Evolutionary conservation across 2,329 filamentous ascomycete genomes (phyloP).

Genomic region (Bisporella sp.): DNA sequence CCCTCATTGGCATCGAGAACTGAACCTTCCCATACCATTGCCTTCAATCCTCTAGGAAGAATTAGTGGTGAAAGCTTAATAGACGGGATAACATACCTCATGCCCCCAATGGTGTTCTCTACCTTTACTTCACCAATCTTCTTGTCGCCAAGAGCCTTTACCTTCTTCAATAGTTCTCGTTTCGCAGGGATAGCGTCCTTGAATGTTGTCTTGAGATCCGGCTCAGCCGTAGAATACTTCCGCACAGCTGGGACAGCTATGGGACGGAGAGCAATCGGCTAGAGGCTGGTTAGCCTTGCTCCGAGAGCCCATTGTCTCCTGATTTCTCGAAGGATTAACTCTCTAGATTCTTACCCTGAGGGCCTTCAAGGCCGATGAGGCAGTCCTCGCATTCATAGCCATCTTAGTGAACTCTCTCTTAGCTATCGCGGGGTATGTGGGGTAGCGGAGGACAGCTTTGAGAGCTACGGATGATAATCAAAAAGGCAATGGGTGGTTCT

Average conservation of each 20-base stretch:
- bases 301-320: constrained; percentile 1
- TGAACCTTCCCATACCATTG: constrained; percentile 98
- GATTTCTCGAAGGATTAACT: constrained; percentile 9
- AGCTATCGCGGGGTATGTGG: constrained; percentile 16
- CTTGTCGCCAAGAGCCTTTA: constrained; percentile 79
- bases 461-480: too few species aligned
- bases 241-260: constrained; percentile 33
- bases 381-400: constrained; percentile 57
- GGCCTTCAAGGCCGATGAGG: constrained; percentile 55
- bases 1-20: constrained; percentile 95
- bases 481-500: too few species aligned
- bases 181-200: constrained; percentile 83
- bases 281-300: constrained; percentile 1
- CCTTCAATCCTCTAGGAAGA: constrained; percentile 67
- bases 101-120: constrained; percentile 89
- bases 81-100: constrained; percentile 51
- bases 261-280: constrained; percentile 28
- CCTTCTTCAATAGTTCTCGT: constrained; percentile 85
- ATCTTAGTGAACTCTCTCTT: constrained; percentile 34
- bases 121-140: constrained; percentile 89
- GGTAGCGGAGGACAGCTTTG: constrained; percentile 6
- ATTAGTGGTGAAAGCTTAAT: constrained; percentile 11
- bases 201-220: constrained; percentile 82
- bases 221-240: constrained; percentile 71
- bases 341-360: constrained; percentile 46